These are phyloP conservation scores for Saccharomycopsis olivae DNA, from an alignment of 805 yeast species.

Conservation along the genomic window DNA sequence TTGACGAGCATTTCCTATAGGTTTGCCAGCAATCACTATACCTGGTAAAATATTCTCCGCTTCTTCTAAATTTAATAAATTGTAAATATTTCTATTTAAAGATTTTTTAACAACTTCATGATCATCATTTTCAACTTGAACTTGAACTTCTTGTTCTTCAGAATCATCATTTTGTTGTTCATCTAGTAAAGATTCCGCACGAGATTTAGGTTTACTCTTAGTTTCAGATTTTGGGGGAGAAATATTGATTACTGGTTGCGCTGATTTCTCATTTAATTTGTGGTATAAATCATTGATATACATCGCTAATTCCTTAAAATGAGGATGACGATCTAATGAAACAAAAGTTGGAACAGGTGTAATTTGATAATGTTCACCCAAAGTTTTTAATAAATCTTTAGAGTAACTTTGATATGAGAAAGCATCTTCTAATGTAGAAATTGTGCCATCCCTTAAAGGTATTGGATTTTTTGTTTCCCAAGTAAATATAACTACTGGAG, in stretches of 20 bases:
- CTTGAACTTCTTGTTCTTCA: neutral
- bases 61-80: conserved; percentile 3
- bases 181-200: conserved; percentile 5
- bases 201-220: neutral
- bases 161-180: neutral
- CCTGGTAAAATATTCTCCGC: conserved; percentile 17
- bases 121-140: neutral
- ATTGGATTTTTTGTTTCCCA: conserved; percentile 15
- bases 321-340: conserved; percentile 16
- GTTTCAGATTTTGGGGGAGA: neutral
- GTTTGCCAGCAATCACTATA: conserved; percentile 17
- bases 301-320: conserved; percentile 15
- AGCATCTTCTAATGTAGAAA: neutral
- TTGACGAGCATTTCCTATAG: conserved; percentile 17
- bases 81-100: neutral
- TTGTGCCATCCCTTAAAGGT: conserved; percentile 1
- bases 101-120: neutral
- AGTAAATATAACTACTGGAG: conserved; percentile 16
- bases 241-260: neutral
- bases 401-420: neutral
- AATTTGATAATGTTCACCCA: conserved; percentile 16
- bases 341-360: conserved; percentile 18
- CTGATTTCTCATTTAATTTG: conserved; percentile 8
- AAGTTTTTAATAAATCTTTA: conserved; percentile 10
- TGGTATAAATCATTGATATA: conserved; percentile 15